Evolutionary conservation across 176 grass and related monocot genomes (phyloP).

Genomic region (Bothriochloa decipiens): DNA sequence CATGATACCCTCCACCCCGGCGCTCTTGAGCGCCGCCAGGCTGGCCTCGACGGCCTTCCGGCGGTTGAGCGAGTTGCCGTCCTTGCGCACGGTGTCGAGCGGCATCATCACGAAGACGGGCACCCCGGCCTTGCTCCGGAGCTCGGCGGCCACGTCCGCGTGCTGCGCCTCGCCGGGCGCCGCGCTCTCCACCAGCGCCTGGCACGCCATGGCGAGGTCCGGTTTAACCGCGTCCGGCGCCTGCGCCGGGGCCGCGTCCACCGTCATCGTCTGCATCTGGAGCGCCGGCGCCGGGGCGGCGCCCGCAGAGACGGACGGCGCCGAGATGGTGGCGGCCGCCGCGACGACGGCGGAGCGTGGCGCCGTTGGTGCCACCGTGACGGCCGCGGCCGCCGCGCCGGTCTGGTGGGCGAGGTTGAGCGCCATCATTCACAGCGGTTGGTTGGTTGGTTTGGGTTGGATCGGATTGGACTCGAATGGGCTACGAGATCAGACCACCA

Average conservation of each 20-base stretch:
- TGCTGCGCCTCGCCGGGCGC: neutral
- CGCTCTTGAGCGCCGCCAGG: conserved; percentile 66
- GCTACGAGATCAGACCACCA: conserved; percentile 8
- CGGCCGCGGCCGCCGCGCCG: conserved; percentile 42
- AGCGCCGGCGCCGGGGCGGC: neutral
- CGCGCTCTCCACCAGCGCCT: conserved; percentile 29
- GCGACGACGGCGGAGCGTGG: conserved; percentile 23
- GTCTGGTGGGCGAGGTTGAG: conserved; percentile 70
- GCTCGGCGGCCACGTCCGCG: neutral
- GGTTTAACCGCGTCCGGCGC: conserved; percentile 26
- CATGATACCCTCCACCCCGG: conserved; percentile 72
- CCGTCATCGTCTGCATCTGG: conserved; percentile 19
- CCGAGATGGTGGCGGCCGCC: conserved; percentile 14
- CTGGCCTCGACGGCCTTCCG: conserved; percentile 63
- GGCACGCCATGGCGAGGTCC: conserved; percentile 52
- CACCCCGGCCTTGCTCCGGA: conserved; percentile 39
- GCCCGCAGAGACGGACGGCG: neutral
- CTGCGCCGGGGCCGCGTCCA: conserved; percentile 36
- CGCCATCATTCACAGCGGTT: conserved; percentile 42
- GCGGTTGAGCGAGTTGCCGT: conserved; percentile 56
- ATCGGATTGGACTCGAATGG: neutral
- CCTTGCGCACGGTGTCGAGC: conserved; percentile 63
- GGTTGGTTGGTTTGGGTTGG: too few species aligned
- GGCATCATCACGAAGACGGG: conserved; percentile 92
- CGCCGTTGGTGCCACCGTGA: neutral